Evolutionary conservation across 805 yeast genomes (phyloP), one percentile per base, ranked within the genome.

Genomic region (Teunomyces aglyptinius): DNA sequence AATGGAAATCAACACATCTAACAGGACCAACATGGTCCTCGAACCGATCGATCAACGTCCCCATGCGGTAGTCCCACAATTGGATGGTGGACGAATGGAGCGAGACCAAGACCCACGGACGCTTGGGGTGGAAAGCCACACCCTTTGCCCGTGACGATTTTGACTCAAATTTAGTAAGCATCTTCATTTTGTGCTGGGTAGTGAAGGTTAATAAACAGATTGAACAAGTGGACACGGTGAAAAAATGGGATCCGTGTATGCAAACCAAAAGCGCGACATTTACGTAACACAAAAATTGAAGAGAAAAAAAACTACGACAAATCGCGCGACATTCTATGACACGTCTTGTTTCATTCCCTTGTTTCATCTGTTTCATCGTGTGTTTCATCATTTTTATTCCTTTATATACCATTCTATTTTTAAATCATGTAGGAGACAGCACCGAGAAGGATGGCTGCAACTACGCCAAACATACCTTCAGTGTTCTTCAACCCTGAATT

Each of bases 21-120:
- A 94, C 99, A 2, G 99, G 98, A 22, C 99, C 99, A 60, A 88
- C 96, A 65, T 94, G 99, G 59, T 92, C 99, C 69, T 94, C 99
- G 61, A 90, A 94, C 48, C 97, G 81, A 67, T 91, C 98, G 63
- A 94, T 83, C 64, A 94, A 73, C 3, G 97, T 90, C 38, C 99
- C 99, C 99, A 94, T 94, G 61, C 99, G 84, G 71, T 95, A 94
- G 70, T 94, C 99, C 99, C 99, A 94, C 53, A 94, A 77, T 68
- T 95, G 99, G 65, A 94, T 92, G n/a, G 97, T 90, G n/a, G 97
- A 89, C 22, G 97, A 88, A 67, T 92, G 94, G 50, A 95, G 77
- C 6, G 98, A 90, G 28, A 91, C 98, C 58, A 94, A 77, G 49
- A 90, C 89, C 97, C 97, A 94, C 49, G 99, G 97, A 67, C 94